Evolutionary conservation across 2,329 filamentous ascomycete genomes (phyloP).

Genomic region (Teratosphaeria viscida): DNA sequence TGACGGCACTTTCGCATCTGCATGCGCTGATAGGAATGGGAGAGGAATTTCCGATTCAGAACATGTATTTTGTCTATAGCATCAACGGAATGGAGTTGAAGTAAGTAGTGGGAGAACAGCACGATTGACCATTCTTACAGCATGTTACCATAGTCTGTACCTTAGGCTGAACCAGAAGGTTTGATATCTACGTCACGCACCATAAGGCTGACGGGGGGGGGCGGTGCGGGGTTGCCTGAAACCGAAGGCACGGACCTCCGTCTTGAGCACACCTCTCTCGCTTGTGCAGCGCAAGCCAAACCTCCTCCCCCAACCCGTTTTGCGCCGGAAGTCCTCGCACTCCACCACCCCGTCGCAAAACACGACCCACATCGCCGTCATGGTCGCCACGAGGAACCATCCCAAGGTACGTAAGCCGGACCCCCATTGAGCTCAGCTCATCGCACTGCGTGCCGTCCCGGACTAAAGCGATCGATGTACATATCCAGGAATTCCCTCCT

Average conservation of each 20-base stretch:
- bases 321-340: neutral
- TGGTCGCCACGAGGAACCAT: slow-evolving; percentile 49
- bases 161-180: neutral
- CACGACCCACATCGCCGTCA: slow-evolving; percentile 15
- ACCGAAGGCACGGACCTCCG: neutral
- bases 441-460: neutral
- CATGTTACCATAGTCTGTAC: neutral
- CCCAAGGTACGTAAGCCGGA: slow-evolving; percentile 25
- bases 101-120: no score
- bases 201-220: neutral
- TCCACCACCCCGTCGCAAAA: neutral
- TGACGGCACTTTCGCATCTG: neutral
- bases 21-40: neutral
- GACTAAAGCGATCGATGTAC: neutral
- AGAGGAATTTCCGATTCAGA: neutral
- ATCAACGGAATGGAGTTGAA: neutral
- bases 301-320: neutral
- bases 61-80: neutral
- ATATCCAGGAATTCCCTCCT: neutral
- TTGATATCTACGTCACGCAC: neutral
- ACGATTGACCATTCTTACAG: no score
- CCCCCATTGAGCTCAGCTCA: neutral
- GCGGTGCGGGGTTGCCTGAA: neutral
- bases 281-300: neutral
- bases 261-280: neutral